Evolutionary conservation across 2,329 filamentous ascomycete genomes (phyloP).

Genomic region (Geoglossum cookeanum): DNA sequence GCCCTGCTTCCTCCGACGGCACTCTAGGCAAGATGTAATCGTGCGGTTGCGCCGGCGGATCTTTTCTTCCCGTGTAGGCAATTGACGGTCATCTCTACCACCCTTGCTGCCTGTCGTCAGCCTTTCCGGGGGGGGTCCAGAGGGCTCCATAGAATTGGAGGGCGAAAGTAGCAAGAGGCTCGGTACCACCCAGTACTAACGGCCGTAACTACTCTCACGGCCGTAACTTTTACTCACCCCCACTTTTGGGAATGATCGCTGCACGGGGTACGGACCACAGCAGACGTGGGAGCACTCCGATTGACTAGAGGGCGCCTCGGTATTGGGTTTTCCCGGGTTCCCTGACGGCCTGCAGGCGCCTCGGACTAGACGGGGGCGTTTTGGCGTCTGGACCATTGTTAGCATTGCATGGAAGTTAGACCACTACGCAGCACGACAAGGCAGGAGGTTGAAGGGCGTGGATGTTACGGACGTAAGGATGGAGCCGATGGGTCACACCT

Average conservation of each 20-base stretch:
- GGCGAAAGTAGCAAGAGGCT: not conserved
- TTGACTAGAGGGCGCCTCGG: not conserved
- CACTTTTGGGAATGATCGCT: not conserved
- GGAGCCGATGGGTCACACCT: not conserved
- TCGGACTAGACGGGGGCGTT: not conserved
- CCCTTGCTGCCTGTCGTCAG: not conserved
- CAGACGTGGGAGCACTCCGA: not conserved
- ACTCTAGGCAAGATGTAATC: constrained; percentile 51
- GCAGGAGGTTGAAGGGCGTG: not conserved
- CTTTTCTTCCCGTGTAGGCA: constrained; percentile 2
- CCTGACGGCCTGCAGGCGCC: not conserved
- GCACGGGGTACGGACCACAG: not conserved
- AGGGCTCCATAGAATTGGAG: not conserved
- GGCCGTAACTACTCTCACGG: constrained; percentile 1
- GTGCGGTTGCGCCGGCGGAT: constrained; percentile 43
- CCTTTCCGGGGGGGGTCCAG: not conserved
- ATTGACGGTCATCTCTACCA: not conserved
- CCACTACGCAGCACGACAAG: not conserved
- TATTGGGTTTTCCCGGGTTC: not conserved
- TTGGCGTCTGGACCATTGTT: not conserved
- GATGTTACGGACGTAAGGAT: not conserved
- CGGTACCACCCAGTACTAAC: not conserved
- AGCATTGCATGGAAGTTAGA: not conserved
- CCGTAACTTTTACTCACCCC: not conserved
- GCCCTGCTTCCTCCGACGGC: constrained; percentile 56